Evolutionary conservation across 129 eudicot genomes (phyloP).

Genomic region (Escallonia herrerae): DNA sequence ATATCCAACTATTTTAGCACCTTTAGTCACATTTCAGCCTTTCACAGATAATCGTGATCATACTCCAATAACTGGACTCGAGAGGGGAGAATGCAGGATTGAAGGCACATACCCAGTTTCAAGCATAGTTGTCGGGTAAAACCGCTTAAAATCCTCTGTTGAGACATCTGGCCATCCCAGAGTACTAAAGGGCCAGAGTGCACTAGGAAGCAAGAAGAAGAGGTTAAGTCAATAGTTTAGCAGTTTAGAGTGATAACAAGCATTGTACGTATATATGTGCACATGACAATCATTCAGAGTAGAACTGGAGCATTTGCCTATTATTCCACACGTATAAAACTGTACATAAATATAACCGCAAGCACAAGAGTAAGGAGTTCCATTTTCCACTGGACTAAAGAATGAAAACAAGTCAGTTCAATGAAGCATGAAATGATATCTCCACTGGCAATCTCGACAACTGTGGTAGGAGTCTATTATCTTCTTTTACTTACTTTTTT

Average conservation of each 20-base stretch:
- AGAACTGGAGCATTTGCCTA: neutral
- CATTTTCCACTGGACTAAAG: neutral
- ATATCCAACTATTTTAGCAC: too few species aligned
- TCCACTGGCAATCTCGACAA: neutral
- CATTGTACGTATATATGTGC: neutral
- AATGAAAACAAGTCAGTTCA: neutral
- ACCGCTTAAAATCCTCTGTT: conserved; percentile 70
- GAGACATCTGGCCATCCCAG: conserved; percentile 96
- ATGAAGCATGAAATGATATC: neutral
- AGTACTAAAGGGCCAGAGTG: conserved; percentile 96
- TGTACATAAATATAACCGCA: too few species aligned
- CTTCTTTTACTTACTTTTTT: too few species aligned
- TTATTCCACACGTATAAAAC: too few species aligned
- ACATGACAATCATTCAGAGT: neutral
- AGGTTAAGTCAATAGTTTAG: conserved; percentile 8
- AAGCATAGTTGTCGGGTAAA: conserved; percentile 91
- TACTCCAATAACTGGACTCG: neutral
- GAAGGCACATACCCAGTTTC: conserved; percentile 77
- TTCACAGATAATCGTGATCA: neutral
- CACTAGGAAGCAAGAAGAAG: conserved; percentile 32
- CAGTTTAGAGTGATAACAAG: neutral
- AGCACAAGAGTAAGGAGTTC: neutral
- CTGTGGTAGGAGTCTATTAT: too few species aligned
- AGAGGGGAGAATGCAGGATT: conserved; percentile 4
- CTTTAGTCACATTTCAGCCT: too few species aligned